Evolutionary conservation across 2,329 filamentous ascomycete species (phyloP).

Genomic region (Emericellopsis cladophorae): DNA sequence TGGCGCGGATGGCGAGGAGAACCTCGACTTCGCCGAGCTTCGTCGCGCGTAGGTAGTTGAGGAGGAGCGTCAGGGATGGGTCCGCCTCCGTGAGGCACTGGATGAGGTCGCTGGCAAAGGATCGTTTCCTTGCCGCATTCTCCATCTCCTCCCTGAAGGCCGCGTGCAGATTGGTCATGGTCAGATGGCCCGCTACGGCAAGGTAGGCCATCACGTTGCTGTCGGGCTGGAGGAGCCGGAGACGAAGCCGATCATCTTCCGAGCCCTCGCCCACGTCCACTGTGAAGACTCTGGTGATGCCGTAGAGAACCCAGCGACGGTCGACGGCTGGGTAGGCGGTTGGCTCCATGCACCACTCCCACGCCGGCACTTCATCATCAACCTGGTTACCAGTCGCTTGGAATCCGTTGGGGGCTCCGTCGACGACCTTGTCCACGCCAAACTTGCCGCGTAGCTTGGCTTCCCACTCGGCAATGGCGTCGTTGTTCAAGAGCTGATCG

Average conservation of each 20-base stretch:
- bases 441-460: conserved; percentile 35
- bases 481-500: conserved; percentile 31
- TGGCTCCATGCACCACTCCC: conserved; percentile 33
- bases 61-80: conserved; percentile 52
- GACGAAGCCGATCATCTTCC: conserved; percentile 7
- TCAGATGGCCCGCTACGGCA: conserved; percentile 46
- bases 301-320: conserved; percentile 51
- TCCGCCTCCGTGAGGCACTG: conserved; percentile 52
- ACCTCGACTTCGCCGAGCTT: conserved; percentile 55
- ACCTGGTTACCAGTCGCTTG: conserved; percentile 5
- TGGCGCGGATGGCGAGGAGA: conserved; percentile 48
- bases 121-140: conserved; percentile 27
- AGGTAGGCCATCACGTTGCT: conserved; percentile 47
- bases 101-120: conserved; percentile 48
- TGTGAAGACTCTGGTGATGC: conserved; percentile 48
- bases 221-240: conserved; percentile 28
- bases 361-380: conserved; percentile 24
- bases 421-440: conserved; percentile 21
- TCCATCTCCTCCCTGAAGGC: conserved; percentile 38
- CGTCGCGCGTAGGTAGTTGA: conserved; percentile 52
- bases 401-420: not conserved
- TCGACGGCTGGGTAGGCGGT: conserved; percentile 42
- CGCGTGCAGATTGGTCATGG: conserved; percentile 43
- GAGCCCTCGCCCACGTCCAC: conserved; percentile 32
- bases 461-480: conserved; percentile 37